These are phyloP conservation scores for Arctium minus DNA, from an alignment of 129 eudicot species.

Conservation along the genomic window DNA sequence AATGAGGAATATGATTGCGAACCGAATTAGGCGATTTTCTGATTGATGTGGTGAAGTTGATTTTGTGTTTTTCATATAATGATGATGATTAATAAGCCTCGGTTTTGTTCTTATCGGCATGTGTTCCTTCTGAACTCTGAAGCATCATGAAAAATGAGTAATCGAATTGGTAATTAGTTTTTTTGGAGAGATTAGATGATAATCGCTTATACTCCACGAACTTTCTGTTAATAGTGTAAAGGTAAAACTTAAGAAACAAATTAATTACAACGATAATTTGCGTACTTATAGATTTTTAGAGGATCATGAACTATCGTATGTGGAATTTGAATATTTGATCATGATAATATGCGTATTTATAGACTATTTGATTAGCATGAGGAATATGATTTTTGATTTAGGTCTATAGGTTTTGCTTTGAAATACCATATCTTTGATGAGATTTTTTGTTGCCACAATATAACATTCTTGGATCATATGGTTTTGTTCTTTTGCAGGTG, in stretches of 20 bases:
- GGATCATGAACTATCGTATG: background rate
- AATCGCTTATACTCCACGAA: background rate
- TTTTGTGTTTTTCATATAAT: too few species aligned
- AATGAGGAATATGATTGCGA: background rate
- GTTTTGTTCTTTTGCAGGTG: background rate
- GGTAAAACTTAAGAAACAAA: background rate
- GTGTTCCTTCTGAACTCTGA: too few species aligned
- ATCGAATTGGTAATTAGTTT: too few species aligned
- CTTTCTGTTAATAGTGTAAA: background rate
- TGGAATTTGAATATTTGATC: background rate
- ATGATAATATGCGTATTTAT: background rate
- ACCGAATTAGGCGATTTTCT: too few species aligned
- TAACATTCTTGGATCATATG: background rate
- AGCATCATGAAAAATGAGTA: too few species aligned
- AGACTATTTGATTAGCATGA: background rate
- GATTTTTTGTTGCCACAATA: background rate
- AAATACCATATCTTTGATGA: background rate
- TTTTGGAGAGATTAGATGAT: background rate
- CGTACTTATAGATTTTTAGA: background rate
- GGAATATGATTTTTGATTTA: conserved; percentile 16
- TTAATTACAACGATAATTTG: background rate
- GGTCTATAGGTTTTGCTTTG: background rate
- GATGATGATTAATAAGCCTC: too few species aligned
- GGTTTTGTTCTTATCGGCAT: too few species aligned
- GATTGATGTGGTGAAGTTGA: too few species aligned